Base-by-base conservation (phyloP, 495 filamentous ascomycete genomes). In the Bacidia gigantensis region DNA sequence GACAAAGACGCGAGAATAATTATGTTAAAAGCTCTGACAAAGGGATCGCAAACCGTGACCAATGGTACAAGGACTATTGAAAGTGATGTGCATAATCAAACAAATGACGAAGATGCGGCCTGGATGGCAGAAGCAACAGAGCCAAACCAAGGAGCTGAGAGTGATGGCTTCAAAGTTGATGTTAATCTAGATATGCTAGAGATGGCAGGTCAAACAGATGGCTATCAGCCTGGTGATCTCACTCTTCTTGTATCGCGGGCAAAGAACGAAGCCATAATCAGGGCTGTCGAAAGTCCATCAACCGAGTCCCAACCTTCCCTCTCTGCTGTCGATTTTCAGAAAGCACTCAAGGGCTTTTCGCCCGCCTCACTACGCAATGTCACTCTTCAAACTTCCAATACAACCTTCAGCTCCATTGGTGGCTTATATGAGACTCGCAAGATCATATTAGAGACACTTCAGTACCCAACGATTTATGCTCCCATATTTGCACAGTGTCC, bases 401-500 rank as follows among this genome's bases (percentile, higher is more conserved):
- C 84, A 0, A 87, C 83, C 10, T 98, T 95, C 62, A 77, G 80
- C 49, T 87, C 87, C 2, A 96, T 98, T 53, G 92, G 92, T 45
- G 92, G 92, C 11, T 72, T 98, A 11, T 78, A 79, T 17, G 78
- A 84, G 55, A 96, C 92, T 1, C 83, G 92, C 3, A 78, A 86
- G 54, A 88, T 81, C 49, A 75, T 98, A 21, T 71, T 98, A 10
- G 93, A 98, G 68, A 98, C 92, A 0, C 72, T 98, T 2, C 86
- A 96, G 67, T 98, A 96, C 62, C 92, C 92, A 0, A 98, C 92
- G 11, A 95, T 89, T 53, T 98, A 98, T 65, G 93, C 93, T 0
- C 92, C 92, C 1, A 97, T 98, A 58, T 98, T 98, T 60, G 87
- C 89, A 2, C 83, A 90, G 53, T 98, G 90, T 60, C 93, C 92